These are phyloP conservation scores for Ophiognomonia clavigignenti-juglandacearum DNA, from an alignment of 2,329 filamentous ascomycete genomes.

Conservation along the genomic window DNA sequence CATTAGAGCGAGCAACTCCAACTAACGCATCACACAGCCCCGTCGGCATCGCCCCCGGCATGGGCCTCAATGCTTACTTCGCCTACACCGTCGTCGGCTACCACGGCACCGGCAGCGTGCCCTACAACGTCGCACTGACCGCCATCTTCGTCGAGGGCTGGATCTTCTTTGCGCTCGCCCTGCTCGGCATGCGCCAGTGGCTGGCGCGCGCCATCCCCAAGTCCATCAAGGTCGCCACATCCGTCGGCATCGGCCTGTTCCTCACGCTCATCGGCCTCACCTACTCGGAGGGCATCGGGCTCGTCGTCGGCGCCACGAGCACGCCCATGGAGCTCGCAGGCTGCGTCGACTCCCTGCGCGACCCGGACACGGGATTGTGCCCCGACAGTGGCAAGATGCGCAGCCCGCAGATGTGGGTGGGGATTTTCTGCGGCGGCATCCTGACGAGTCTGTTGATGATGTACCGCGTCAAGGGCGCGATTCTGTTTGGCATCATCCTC, in stretches of 20 bases:
- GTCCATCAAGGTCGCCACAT: constrained; percentile 82
- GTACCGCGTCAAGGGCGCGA: constrained; percentile 81
- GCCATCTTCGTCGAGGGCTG: constrained; percentile 87
- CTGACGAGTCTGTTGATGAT: constrained; percentile 77
- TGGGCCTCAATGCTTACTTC: constrained; percentile 86
- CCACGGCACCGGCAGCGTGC: constrained; percentile 68
- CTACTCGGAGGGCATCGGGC: constrained; percentile 77
- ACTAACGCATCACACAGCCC: too few species aligned
- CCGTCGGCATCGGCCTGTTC: constrained; percentile 81
- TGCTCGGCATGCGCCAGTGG: constrained; percentile 83
- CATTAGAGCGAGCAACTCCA: too few species aligned
- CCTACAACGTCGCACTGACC: constrained; percentile 72
- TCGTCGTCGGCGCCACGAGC: constrained; percentile 62
- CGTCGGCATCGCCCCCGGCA: constrained; percentile 67
- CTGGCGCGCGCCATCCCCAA: constrained; percentile 76
- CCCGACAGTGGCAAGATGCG: constrained; percentile 68
- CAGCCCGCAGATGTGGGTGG: constrained; percentile 79
- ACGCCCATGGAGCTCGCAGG: constrained; percentile 74
- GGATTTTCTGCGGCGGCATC: constrained; percentile 80
- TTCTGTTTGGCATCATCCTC: constrained; percentile 76
- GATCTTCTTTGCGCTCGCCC: constrained; percentile 74
- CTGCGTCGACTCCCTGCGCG: constrained; percentile 45
- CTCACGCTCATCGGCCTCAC: constrained; percentile 71
- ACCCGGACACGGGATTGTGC: constrained; percentile 51
- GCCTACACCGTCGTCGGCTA: constrained; percentile 75